Evolutionary conservation across 257 asterid species (phyloP), one percentile per base, ranked within the genome.

Genomic region (Rubia yunnanensis): DNA sequence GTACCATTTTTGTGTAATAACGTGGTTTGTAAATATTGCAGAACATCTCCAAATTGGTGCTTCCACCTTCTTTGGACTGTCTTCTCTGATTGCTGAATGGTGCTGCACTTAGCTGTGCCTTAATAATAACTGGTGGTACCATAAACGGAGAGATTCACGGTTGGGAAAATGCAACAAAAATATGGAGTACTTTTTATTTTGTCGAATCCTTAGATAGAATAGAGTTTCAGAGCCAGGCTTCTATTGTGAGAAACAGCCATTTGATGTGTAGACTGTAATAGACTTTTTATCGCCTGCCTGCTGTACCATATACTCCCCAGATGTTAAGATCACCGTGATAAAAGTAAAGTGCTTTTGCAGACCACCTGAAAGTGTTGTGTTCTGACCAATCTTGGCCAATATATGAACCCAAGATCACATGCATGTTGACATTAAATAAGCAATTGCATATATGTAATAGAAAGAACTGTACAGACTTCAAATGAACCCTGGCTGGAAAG

Each of bases 11-110:
- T 35, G 6, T 60, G 15, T 7, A 41, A 64, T 26, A 1, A 17
- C n/a, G 31, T 17, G 20, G 7, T 17, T 49, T 60, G 52, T 60
- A 4, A 15, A 1, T 44, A 48, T 15, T 69, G 73, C 73, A 69
- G 73, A 32, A 59, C 20, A 22, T 48, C 24, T 23, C 35, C 0
- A 3, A 2, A 3, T 5, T 39, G 36, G 30, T 26, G 15, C 44
- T 49, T 22, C 28, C 60, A 54, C 32, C 58, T 54, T 54, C 48
- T 35, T 3, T 27, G 32, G 39, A 31, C 18, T 54, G 31, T 38
- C 48, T 10, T 7, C 48, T 60, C 49, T 46, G 67, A 55, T 30
- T 67, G 65, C 54, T 5, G 63, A 44, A 7, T 32, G 34, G 52
- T 57, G 38, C 23, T 9, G 57, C 52, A 3, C 17, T 38, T 32